These are phyloP conservation scores for Sporisorium graminicola DNA, from an alignment of 1,284 basidiomycete genomes.

Conservation along the genomic window DNA sequence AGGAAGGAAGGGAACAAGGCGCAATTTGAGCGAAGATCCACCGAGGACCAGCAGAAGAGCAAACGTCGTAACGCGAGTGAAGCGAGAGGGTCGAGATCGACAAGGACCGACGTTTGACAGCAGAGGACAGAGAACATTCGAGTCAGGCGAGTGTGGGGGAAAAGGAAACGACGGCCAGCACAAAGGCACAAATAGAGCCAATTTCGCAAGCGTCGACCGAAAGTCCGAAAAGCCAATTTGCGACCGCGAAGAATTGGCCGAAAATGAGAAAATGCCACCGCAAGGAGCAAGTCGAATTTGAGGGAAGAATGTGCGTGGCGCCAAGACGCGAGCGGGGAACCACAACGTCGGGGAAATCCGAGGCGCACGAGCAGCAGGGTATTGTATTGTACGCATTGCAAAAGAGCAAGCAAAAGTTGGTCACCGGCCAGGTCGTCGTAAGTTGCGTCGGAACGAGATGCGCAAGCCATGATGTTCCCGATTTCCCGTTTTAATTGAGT, in stretches of 20 bases:
- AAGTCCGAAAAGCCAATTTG: slow-evolving; percentile 5
- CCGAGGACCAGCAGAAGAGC: background rate
- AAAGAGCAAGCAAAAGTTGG: background rate
- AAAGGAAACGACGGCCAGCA: background rate
- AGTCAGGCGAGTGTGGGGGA: slow-evolving; percentile 23
- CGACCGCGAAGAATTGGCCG: slow-evolving; percentile 6
- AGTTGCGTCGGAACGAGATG: slow-evolving; percentile 4
- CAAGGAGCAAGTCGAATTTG: background rate
- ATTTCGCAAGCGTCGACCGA: slow-evolving; percentile 31
- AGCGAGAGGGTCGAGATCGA: background rate
- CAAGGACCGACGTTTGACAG: slow-evolving; percentile 6
- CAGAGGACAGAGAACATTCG: slow-evolving; percentile 1
- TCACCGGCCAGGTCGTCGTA: background rate
- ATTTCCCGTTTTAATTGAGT: too few relatives aligned
- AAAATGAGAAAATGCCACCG: background rate
- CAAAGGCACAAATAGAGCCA: background rate
- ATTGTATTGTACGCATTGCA: background rate
- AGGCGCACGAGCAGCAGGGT: background rate
- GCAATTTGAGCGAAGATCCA: background rate
- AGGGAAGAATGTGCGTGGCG: background rate
- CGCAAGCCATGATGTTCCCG: background rate
- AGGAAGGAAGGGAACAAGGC: too few relatives aligned
- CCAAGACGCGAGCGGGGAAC: background rate
- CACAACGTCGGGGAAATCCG: background rate
- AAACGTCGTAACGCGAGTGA: background rate